phyloP scores from a whole-genome alignment of 2,329 filamentous ascomycete genomes.

The Tolypocladium sp. region DNA sequence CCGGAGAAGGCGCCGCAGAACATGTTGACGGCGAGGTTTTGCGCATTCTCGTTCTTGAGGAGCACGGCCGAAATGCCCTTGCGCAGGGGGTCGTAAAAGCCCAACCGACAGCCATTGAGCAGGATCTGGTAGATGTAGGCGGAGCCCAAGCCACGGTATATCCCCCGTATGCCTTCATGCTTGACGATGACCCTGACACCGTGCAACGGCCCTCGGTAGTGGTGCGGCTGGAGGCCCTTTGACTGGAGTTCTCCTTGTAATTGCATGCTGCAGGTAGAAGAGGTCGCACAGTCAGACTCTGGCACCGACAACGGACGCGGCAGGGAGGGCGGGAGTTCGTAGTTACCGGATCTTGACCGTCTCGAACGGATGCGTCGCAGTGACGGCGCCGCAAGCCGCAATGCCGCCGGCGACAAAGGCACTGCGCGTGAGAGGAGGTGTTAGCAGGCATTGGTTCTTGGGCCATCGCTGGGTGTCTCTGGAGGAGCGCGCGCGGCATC shows the following conservation, averaged over 20 bases:
- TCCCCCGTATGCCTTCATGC: constrained; percentile 78
- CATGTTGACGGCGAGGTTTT: constrained; percentile 87
- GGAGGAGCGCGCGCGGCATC: neutral
- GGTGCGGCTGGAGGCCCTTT: constrained; percentile 73
- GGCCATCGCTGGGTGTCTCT: constrained; percentile 3
- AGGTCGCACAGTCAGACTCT: neutral
- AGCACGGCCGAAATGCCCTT: constrained; percentile 58
- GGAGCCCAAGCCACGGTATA: constrained; percentile 82
- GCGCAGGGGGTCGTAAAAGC: constrained; percentile 95
- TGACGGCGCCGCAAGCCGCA: constrained; percentile 93
- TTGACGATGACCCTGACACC: constrained; percentile 82
- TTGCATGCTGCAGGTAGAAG: constrained; percentile 58
- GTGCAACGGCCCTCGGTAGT: constrained; percentile 88
- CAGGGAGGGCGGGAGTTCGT: constrained; percentile 4
- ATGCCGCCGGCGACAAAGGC: constrained; percentile 95
- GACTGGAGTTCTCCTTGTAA: constrained; percentile 89
- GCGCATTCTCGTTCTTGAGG: constrained; percentile 62
- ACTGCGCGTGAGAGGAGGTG: constrained; percentile 27
- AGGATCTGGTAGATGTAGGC: constrained; percentile 96
- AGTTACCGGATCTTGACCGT: constrained; percentile 93
- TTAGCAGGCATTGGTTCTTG: constrained; percentile 2
- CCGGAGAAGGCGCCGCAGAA: constrained; percentile 84
- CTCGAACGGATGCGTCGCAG: constrained; percentile 95
- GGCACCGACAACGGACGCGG: neutral
- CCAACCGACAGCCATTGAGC: constrained; percentile 90